phyloP scores from a whole-genome alignment of 2,329 filamentous ascomycete species.

The Aspergillus transmontanensis region DNA sequence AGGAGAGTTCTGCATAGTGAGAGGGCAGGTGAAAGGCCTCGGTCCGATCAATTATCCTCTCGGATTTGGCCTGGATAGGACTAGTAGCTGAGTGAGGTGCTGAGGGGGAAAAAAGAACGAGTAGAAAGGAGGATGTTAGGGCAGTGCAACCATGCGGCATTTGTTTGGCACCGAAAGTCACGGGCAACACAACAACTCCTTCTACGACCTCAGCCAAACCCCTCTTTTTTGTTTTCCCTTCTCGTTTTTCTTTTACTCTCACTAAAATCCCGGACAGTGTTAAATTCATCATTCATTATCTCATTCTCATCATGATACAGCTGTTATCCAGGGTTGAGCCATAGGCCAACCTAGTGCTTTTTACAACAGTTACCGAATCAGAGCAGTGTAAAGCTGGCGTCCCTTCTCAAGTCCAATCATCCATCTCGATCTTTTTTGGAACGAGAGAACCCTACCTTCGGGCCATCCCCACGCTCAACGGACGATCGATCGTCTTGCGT shows the following conservation, averaged over 20 bases:
- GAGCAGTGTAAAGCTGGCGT: not conserved
- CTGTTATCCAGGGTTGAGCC: not conserved
- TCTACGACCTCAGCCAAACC: not conserved
- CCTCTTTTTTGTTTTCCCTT: not conserved
- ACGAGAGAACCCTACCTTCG: not conserved
- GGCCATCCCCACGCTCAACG: not conserved
- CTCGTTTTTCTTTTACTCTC: not conserved
- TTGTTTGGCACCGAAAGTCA: not conserved
- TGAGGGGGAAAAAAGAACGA: not conserved
- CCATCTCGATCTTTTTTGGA: not conserved
- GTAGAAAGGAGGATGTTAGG: not conserved
- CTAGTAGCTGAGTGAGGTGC: not conserved
- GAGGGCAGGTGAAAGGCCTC: not conserved
- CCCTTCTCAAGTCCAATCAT: not conserved
- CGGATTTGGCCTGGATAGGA: not conserved
- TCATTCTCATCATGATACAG: conserved; percentile 4
- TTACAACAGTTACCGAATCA: not conserved
- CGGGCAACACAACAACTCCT: no score
- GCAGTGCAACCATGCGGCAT: not conserved
- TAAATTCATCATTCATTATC: conserved; percentile 1
- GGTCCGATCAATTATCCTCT: not conserved
- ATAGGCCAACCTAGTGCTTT: not conserved
- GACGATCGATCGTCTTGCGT: not conserved
- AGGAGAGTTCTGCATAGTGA: not conserved
- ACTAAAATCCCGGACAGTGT: not conserved